phyloP scores from a whole-genome alignment of 148 eudicot genomes.

The Rhododendron kiyosumense region DNA sequence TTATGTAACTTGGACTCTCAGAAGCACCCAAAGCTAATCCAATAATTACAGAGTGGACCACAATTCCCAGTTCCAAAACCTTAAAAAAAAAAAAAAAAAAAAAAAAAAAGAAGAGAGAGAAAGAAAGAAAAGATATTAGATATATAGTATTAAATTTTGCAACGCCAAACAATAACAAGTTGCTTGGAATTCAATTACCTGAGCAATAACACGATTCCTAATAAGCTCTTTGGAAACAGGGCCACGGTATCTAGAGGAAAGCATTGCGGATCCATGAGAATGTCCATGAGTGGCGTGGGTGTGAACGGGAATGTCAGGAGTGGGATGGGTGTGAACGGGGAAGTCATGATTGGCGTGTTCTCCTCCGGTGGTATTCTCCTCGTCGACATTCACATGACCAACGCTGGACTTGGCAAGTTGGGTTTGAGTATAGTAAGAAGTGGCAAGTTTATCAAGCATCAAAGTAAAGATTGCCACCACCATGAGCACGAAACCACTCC shows the following conservation, averaged over 20 bases:
- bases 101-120: no score
- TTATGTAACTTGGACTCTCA: neutral
- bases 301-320: neutral
- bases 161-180: neutral
- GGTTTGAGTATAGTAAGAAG: neutral
- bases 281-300: neutral
- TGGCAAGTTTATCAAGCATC: neutral
- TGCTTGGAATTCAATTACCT: neutral
- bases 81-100: neutral
- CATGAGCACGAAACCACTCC: neutral
- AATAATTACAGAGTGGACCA: constrained; percentile 9
- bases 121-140: neutral
- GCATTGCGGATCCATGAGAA: neutral
- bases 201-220: neutral
- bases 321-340: neutral
- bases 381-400: neutral
- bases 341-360: neutral
- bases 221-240: neutral
- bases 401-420: neutral
- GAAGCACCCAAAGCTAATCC: constrained; percentile 7
- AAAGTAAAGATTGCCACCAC: neutral
- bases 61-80: constrained; percentile 7
- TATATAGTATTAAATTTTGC: neutral
- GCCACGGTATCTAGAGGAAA: neutral
- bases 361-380: neutral